Evolutionary conservation across 768 basidiomycete species (phyloP), one percentile per base, ranked within the genome.

Genomic region (Hypsizygus marmoreus): DNA sequence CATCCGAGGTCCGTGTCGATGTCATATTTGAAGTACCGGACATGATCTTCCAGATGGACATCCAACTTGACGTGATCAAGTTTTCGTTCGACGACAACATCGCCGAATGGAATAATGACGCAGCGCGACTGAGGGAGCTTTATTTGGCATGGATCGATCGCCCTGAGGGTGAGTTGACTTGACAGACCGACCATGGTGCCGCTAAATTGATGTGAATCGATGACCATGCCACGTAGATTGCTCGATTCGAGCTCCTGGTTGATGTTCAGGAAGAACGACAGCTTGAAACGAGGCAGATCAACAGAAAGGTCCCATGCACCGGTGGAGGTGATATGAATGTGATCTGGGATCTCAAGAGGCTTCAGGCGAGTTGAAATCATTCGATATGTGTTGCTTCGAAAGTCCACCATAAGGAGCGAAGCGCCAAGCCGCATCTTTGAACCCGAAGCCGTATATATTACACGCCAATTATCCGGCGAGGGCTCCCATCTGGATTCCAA

Each of bases 161-260:
- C 58, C 10, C 61, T 56, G 11, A 73, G 64, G 31, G 78, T 64
- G 4, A 79, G 63, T 13, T 76, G 69, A 28, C 59, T 66, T 25
- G 36, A 29, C 25, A 80, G 53, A 12, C 78, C 79, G 29, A 76
- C 65, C 54, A 81, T 57, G 1, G 74, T 70, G 1, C 75, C 74
- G 1, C 59, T 58, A 1, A 64, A 73, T 46, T 79, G 79, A 26
- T 60, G 39, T 2, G 40, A 1, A 40, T 77, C 73, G n/a, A 77
- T 60, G 12, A 72, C 56, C 65, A 74, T 75, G 16, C 60, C 64
- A 10, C 68, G 67, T 25, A 75, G 60, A 29, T 73, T 74, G 7
- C 47, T 59, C 28, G 69, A 77, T 45, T 72, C 68, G 17, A 79
- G 53, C 19, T 62, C 55, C 12, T 57, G 54, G 2, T 55, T 56